Evolutionary conservation across 2,329 filamentous ascomycete genomes (phyloP).

Genomic region (Metarhizium sp.): DNA sequence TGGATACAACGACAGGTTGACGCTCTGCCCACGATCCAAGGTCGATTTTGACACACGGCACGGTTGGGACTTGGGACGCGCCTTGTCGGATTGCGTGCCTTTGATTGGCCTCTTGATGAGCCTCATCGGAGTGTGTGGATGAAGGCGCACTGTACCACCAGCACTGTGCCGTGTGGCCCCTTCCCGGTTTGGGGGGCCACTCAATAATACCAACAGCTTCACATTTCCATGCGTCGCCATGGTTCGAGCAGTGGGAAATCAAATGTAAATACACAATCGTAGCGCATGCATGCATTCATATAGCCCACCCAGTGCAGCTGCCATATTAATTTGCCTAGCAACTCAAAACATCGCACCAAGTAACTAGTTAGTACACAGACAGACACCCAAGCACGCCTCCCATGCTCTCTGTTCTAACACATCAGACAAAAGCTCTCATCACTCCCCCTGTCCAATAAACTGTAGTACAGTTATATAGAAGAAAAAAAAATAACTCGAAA

Average conservation of each 20-base stretch:
- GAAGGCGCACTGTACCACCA: constrained; percentile 5
- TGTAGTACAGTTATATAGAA: neutral
- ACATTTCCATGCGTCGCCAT: too few relatives aligned
- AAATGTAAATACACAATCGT: too few relatives aligned
- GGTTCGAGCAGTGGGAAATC: too few relatives aligned
- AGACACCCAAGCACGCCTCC: neutral
- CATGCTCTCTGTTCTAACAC: neutral
- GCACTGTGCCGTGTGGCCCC: neutral
- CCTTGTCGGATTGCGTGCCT: constrained; percentile 8
- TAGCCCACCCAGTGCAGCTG: neutral
- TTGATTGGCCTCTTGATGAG: constrained; percentile 17
- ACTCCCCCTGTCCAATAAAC: neutral
- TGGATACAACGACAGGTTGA: neutral
- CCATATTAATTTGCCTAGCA: neutral
- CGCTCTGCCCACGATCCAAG: neutral
- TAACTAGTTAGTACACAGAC: neutral
- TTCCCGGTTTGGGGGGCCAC: too few relatives aligned
- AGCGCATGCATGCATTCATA: too few relatives aligned
- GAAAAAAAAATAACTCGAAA: neutral
- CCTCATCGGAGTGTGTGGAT: constrained; percentile 5
- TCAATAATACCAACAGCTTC: too few relatives aligned
- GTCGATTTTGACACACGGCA: constrained; percentile 6
- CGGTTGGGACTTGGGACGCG: constrained; percentile 15
- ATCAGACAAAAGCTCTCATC: neutral
- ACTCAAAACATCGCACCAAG: neutral